Conservation (phyloP, 2,329 filamentous ascomycete species). For the Neofusicoccum kwambonambiense region DNA sequence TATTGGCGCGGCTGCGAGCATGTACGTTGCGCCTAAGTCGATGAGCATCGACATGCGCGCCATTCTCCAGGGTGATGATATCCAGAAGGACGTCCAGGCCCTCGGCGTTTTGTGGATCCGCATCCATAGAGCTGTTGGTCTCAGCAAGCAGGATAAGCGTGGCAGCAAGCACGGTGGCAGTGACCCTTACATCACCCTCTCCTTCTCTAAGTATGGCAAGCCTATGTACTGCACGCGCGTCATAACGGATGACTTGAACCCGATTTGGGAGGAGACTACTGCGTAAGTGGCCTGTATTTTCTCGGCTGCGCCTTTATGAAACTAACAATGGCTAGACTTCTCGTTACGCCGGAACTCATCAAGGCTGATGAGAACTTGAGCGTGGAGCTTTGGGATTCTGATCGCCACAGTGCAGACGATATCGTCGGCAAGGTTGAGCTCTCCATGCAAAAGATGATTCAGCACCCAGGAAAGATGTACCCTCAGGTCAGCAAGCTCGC, state of each 20-base stretch:
- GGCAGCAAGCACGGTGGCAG: slow-evolving; percentile 84
- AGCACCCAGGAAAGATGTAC: slow-evolving; percentile 91
- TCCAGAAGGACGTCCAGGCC: slow-evolving; percentile 84
- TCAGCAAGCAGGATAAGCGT: slow-evolving; percentile 87
- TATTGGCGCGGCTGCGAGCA: slow-evolving; percentile 78
- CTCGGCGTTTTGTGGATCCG: slow-evolving; percentile 89
- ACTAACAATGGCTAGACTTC: slow-evolving; percentile 43
- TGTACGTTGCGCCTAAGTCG: slow-evolving; percentile 93
- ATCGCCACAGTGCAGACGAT: slow-evolving; percentile 87
- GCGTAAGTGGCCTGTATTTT: slow-evolving; percentile 42
- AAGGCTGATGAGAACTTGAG: slow-evolving; percentile 91
- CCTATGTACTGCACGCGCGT: slow-evolving; percentile 97
- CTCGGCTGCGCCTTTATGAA: not conserved
- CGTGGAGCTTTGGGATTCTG: slow-evolving; percentile 94
- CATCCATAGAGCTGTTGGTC: slow-evolving; percentile 80
- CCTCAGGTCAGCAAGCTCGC: slow-evolving; percentile 79
- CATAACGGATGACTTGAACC: slow-evolving; percentile 91
- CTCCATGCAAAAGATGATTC: slow-evolving; percentile 91
- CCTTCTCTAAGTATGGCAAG: slow-evolving; percentile 95
- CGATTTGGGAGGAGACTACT: slow-evolving; percentile 84
- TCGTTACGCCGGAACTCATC: slow-evolving; percentile 86
- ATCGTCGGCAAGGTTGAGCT: slow-evolving; percentile 93
- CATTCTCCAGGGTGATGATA: slow-evolving; percentile 85
- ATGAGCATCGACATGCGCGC: slow-evolving; percentile 89
- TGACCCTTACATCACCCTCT: slow-evolving; percentile 92